Percentiles rank a stretch among this genome's conserved stretches.
phyloP scores from a whole-genome alignment of 345 rosid species.

The Nephelium lappaceum region DNA sequence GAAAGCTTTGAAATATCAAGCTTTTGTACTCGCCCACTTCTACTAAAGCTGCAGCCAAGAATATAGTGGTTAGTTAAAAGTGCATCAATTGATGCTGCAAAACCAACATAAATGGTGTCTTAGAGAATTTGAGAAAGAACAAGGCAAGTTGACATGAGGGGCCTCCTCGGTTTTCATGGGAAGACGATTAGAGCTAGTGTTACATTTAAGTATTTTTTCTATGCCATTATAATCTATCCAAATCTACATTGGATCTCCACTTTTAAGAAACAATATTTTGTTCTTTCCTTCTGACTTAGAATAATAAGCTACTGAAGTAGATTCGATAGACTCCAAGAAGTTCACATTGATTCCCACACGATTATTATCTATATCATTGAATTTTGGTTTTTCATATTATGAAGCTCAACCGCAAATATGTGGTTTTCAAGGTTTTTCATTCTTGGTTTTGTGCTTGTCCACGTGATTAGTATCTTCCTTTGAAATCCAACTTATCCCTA shows the following conservation, averaged over 20 bases:
- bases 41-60: constrained; percentile 66
- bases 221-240: constrained; percentile 62
- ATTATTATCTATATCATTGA: constrained; percentile 45
- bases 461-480: too few relatives aligned
- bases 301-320: constrained; percentile 44
- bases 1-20: constrained; percentile 57
- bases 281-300: constrained; percentile 25
- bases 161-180: constrained; percentile 31
- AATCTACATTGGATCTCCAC: constrained; percentile 46
- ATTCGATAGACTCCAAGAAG: constrained; percentile 20
- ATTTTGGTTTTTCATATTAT: constrained; percentile 43
- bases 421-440: constrained; percentile 36
- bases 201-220: constrained; percentile 39
- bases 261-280: constrained; percentile 34
- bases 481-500: too few relatives aligned
- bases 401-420: constrained; percentile 55
- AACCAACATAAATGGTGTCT: constrained; percentile 48
- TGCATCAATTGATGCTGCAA: constrained; percentile 52
- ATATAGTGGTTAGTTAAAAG: constrained; percentile 39
- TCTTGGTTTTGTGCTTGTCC: too few relatives aligned
- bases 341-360: constrained; percentile 65
- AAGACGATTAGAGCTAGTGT: constrained; percentile 44
- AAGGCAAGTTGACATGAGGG: constrained; percentile 47
- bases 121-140: constrained; percentile 45
- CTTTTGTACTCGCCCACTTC: constrained; percentile 42